These are phyloP conservation scores for Xerocomus amazonicus DNA, from an alignment of 1,284 basidiomycete species.

Conservation along the genomic window DNA sequence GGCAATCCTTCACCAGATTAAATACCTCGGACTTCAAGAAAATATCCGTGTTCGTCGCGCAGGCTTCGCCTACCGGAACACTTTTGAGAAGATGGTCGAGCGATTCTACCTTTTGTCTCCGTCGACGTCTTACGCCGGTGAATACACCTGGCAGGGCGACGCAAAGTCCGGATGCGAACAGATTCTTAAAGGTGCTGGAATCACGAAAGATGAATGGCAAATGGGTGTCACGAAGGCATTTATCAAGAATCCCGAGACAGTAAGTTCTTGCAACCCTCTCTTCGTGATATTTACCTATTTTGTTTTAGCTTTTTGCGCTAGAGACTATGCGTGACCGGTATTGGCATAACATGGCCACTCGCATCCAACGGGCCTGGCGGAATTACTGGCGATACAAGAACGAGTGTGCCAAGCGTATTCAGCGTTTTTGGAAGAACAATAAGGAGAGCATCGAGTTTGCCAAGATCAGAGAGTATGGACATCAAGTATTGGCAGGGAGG, in stretches of 20 bases:
- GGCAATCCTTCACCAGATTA: slow-evolving; percentile 97
- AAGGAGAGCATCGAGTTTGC: slow-evolving; percentile 90
- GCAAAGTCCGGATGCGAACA: slow-evolving; percentile 88
- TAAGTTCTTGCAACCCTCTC: slow-evolving; percentile 35
- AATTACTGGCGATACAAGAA: slow-evolving; percentile 95
- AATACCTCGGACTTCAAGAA: slow-evolving; percentile 98
- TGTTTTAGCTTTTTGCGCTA: slow-evolving; percentile 83
- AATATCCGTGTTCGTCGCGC: slow-evolving; percentile 97
- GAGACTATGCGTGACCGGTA: slow-evolving; percentile 99
- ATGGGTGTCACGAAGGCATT: slow-evolving; percentile 99
- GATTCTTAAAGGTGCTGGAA: slow-evolving; percentile 93
- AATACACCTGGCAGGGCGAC: slow-evolving; percentile 96
- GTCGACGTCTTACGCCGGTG: slow-evolving; percentile 95
- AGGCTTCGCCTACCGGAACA: slow-evolving; percentile 96
- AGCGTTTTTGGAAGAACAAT: slow-evolving; percentile 98
- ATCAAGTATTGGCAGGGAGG: slow-evolving; percentile 85
- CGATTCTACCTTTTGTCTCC: slow-evolving; percentile 96
- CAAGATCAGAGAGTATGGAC: slow-evolving; percentile 89
- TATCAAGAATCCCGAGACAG: slow-evolving; percentile 99
- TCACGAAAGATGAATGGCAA: slow-evolving; percentile 97
- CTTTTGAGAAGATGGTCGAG: slow-evolving; percentile 99
- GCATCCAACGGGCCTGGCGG: slow-evolving; percentile 95
- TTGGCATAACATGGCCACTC: slow-evolving; percentile 99
- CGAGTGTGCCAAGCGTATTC: slow-evolving; percentile 93
- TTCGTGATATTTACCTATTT: slow-evolving; percentile 1